Conservation (phyloP, 768 basidiomycete species). For the Mycena venus region DNA sequence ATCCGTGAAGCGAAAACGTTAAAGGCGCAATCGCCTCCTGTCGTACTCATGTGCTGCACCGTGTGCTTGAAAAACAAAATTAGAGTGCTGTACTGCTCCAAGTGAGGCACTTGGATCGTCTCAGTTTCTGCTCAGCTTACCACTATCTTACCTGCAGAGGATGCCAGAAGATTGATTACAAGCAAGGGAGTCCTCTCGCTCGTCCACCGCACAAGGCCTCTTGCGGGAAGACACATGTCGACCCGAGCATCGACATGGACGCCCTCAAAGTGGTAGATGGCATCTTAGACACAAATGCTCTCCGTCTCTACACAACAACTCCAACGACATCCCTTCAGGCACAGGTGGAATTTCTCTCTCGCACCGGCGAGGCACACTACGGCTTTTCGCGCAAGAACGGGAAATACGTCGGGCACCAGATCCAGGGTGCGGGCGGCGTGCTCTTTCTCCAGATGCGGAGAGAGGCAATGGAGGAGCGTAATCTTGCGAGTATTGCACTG, state of each 20-base stretch:
- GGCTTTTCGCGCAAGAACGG: background rate
- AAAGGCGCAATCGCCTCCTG: background rate
- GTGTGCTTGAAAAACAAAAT: background rate
- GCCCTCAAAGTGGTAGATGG: background rate
- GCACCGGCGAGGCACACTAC: background rate
- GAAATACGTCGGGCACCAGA: background rate
- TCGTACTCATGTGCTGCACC: background rate
- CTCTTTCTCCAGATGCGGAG: slow-evolving; percentile 1
- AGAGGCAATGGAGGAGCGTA: background rate
- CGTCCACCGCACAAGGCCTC: background rate
- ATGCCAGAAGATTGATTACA: background rate
- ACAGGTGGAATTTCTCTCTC: background rate
- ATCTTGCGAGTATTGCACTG: background rate
- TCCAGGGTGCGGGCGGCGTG: background rate
- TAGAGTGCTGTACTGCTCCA: background rate
- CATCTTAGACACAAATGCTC: background rate
- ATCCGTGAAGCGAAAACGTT: background rate
- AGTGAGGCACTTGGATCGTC: background rate
- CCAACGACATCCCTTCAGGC: background rate
- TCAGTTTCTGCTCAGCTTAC: background rate
- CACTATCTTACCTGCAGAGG: background rate
- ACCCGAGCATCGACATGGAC: background rate
- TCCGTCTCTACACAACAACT: background rate
- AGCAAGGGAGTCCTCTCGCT: background rate
- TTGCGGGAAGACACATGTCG: background rate